A percentile compares a stretch with the other conserved stretches of the same genome.
Evolutionary conservation across 2,329 filamentous ascomycete genomes (phyloP).

Genomic region (Nigrospora oryzae): DNA sequence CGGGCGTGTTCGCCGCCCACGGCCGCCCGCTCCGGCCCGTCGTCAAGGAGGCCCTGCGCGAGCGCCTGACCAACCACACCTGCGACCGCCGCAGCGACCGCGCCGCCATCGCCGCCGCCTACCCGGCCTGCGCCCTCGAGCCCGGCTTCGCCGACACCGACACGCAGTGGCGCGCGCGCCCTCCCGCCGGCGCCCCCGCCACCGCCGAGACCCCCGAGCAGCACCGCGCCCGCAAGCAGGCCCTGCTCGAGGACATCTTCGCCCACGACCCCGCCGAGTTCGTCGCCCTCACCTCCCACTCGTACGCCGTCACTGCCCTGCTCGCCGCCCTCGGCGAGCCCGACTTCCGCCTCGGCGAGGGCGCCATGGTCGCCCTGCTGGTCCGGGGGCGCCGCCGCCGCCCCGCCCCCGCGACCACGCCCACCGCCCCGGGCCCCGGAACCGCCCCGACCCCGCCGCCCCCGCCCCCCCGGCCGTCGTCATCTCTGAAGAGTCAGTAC

Average conservation of each 20-base stretch:
- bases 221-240: slow-evolving; percentile 6
- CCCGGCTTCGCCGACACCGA: slow-evolving; percentile 6
- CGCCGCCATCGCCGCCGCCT: slow-evolving; percentile 8
- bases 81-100: slow-evolving; percentile 9
- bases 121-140: slow-evolving; percentile 8
- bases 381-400: slow-evolving; percentile 3
- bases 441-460: too few species aligned
- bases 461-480: too few species aligned
- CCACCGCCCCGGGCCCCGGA: too few species aligned
- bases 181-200: background rate
- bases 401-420: too few species aligned
- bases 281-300: slow-evolving; percentile 10
- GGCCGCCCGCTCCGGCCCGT: slow-evolving; percentile 4
- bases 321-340: slow-evolving; percentile 3
- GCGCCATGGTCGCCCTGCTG: slow-evolving; percentile 9
- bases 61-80: slow-evolving; percentile 9
- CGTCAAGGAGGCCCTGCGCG: slow-evolving; percentile 10
- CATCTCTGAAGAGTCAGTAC: too few species aligned
- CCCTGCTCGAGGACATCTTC: slow-evolving; percentile 10
- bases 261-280: slow-evolving; percentile 5
- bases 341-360: slow-evolving; percentile 7
- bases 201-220: slow-evolving; percentile 4
- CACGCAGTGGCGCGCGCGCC: slow-evolving; percentile 3
- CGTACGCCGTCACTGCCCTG: slow-evolving; percentile 8
- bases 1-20: background rate